Evolutionary conservation across 1,284 basidiomycete species (phyloP), one percentile per base, ranked within the genome.

Genomic region (Boletus hoseneyae): DNA sequence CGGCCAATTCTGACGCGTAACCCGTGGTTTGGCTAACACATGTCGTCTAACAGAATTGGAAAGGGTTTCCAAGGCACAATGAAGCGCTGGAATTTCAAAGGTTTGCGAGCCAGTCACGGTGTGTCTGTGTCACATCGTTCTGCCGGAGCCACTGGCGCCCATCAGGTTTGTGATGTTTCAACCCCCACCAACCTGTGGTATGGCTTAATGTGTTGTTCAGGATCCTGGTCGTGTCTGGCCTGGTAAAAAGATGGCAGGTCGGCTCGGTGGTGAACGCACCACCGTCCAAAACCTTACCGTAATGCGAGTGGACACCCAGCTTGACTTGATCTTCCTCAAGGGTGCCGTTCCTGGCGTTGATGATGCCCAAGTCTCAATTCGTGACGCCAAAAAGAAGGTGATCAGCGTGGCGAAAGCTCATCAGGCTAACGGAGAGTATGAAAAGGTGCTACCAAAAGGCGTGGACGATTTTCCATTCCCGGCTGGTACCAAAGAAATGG

Each of bases 221-320:
- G 93, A 97, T 64, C 95, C 95, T 33, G 95, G 94, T 46, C 84
- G 94, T 65, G 80, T 97, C 13, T 93, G 91, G 75, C 95, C 95
- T 15, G 96, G 96, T 37, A 97, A 95, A 74, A 98, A 97, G 76
- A 99, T 98, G 96, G 86, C 96, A 9, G 97, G 96, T 41, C 86
- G 88, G 41, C 87, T 97, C 79, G 97, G 97, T 48, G 87, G 85
- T 52, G 77, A 82, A 57, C 86, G 87, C 39, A 82, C 82, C 15
- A 98, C 95, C 10, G 79, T 82, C 11, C 93, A 96, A 67, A 99
- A 97, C 67, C 82, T 98, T 27, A 73, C 86, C 2, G 93, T 98
- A 32, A 80, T 96, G 51, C 88, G 93, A 29, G 79, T 99, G 52
- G 96, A 99, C 73, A 83, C 82, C 16, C 73, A 77, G 13, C 82